phyloP scores from a whole-genome alignment of 768 basidiomycete species.

The Cyathus striatus region DNA sequence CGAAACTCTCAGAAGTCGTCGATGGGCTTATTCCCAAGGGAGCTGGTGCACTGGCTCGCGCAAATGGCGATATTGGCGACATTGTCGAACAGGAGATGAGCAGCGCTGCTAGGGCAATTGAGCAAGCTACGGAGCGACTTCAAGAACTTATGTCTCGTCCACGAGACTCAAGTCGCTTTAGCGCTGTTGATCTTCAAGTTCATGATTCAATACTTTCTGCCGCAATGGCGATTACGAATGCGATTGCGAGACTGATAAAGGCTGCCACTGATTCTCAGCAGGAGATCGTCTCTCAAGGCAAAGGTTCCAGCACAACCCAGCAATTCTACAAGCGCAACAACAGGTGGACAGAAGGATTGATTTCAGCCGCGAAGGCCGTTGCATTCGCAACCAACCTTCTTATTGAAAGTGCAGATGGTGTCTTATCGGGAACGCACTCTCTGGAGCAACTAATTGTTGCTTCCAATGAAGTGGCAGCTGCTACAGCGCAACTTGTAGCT shows the following conservation, averaged over 20 bases:
- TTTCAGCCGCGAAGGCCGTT: conserved; percentile 96
- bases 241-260: conserved; percentile 90
- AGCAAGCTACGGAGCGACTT: conserved; percentile 83
- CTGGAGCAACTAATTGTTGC: conserved; percentile 98
- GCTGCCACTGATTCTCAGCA: conserved; percentile 98
- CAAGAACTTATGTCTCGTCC: conserved; percentile 91
- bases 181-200: conserved; percentile 89
- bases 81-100: conserved; percentile 97
- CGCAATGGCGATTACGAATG: conserved; percentile 92
- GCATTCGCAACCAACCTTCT: conserved; percentile 94
- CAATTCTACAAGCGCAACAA: conserved; percentile 99
- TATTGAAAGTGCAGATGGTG: conserved; percentile 97
- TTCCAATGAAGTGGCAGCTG: conserved; percentile 97
- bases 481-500: conserved; percentile 97
- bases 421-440: conserved; percentile 93
- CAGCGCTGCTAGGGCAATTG: conserved; percentile 89
- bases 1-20: conserved; percentile 82
- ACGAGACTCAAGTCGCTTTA: conserved; percentile 81
- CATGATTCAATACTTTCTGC: conserved; percentile 96
- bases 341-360: conserved; percentile 98
- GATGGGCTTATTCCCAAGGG: conserved; percentile 86
- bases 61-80: conserved; percentile 92
- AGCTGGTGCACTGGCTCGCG: conserved; percentile 58
- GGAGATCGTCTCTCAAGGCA: conserved; percentile 95
- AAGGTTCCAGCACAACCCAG: conserved; percentile 85